Evolutionary conservation across 257 asterid species (phyloP).

Genomic region (Petrea volubilis): DNA sequence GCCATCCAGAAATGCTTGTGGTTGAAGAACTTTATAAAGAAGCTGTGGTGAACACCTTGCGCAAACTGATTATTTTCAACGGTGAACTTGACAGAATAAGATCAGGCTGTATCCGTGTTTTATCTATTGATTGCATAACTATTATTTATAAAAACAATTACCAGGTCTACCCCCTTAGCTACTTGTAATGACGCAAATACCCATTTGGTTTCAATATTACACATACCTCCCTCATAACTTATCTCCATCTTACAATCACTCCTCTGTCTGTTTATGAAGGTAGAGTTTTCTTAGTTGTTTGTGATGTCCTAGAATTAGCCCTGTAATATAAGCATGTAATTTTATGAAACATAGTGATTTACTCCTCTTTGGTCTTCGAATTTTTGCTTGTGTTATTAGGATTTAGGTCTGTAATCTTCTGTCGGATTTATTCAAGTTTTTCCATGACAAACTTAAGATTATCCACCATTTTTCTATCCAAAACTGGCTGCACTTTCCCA

Average conservation of each 20-base stretch:
- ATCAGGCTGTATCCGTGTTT: conserved; percentile 93
- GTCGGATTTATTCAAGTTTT: conserved; percentile 1
- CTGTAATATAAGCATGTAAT: neutral
- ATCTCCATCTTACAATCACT: too few species aligned
- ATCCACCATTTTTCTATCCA: conserved; percentile 92
- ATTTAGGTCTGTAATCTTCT: neutral
- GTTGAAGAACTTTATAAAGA: conserved; percentile 90
- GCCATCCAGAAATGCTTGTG: conserved; percentile 80
- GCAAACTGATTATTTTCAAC: conserved; percentile 74
- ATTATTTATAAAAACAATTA: too few species aligned
- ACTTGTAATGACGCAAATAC: too few species aligned
- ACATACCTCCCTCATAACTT: too few species aligned
- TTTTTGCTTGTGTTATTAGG: neutral
- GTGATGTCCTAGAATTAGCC: too few species aligned
- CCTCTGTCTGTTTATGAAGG: too few species aligned
- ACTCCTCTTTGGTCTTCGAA: neutral
- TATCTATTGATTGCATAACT: neutral
- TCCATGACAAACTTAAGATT: conserved; percentile 53
- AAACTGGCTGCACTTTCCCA: conserved; percentile 77
- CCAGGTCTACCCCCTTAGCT: too few species aligned
- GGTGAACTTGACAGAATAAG: conserved; percentile 95
- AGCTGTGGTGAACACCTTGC: conserved; percentile 63
- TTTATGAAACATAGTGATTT: neutral
- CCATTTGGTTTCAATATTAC: too few species aligned
- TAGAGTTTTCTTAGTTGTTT: neutral